These are phyloP conservation scores for Metarhizium humberi DNA, from an alignment of 2,329 filamentous ascomycete species.

Conservation along the genomic window DNA sequence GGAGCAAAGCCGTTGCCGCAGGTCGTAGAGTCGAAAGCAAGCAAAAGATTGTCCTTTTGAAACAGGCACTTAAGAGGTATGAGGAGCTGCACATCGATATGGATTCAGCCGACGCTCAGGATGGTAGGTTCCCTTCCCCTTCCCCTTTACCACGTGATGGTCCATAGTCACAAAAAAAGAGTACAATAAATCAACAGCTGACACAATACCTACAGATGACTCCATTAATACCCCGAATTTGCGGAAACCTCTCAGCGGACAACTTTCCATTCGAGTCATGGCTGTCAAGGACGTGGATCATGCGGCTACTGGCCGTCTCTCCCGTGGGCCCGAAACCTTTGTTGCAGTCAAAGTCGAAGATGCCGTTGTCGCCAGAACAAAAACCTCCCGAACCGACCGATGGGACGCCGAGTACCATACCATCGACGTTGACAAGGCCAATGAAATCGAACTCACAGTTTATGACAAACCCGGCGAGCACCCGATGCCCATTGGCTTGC, in stretches of 20 bases:
- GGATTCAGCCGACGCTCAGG: constrained; percentile 65
- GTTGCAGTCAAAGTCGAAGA: constrained; percentile 97
- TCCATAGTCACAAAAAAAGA: not conserved
- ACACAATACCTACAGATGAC: constrained; percentile 55
- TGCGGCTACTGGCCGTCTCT: constrained; percentile 73
- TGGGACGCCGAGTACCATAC: constrained; percentile 90
- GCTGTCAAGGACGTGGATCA: constrained; percentile 94
- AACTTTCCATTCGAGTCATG: constrained; percentile 76
- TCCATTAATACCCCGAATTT: constrained; percentile 93
- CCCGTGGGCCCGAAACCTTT: constrained; percentile 87
- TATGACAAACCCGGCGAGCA: constrained; percentile 93
- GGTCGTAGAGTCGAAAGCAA: constrained; percentile 87
- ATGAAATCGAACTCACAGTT: constrained; percentile 94
- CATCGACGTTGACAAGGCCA: constrained; percentile 94
- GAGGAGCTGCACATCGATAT: constrained; percentile 95
- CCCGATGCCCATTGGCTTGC: constrained; percentile 82
- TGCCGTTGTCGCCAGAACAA: constrained; percentile 79
- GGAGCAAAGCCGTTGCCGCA: constrained; percentile 89
- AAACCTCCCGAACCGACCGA: constrained; percentile 72
- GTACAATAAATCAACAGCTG: not conserved
- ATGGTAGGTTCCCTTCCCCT: constrained; percentile 51
- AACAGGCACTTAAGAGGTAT: constrained; percentile 92
- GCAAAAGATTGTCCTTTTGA: constrained; percentile 92
- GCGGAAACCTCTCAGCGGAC: constrained; percentile 89
- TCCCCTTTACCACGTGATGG: constrained; percentile 7